Base-by-base conservation (phyloP, 2,329 filamentous ascomycete species). In the Penicillium sp. region DNA sequence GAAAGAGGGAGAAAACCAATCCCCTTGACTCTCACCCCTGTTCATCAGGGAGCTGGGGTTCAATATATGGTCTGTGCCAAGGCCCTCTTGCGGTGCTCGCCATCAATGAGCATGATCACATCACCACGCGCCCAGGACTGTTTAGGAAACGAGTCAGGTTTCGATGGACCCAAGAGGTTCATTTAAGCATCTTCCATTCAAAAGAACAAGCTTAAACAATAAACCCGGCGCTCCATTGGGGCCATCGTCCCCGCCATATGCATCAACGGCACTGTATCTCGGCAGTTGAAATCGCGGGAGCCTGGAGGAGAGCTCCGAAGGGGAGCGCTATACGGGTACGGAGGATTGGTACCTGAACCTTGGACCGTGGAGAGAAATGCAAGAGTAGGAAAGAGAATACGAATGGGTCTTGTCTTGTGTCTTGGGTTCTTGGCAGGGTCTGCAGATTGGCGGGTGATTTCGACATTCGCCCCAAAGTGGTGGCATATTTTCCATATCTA, bases 61-160 rank as follows among this genome's bases (percentile, higher is more conserved):
- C 61, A 65, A 63, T 69, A 69, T 67, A 68, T 65, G 65, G 55
- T 14, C n/a, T n/a, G 39, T 52, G 66, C 67, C 67, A 69, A 69
- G 67, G 58, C 63, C 58, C 55, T 37, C 31, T 54, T 49, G 49
- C 41, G 10, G 60, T 51, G 63, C 61, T 73, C 72, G 72, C 72
- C 67, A 75, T 75, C 62, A 61, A 55, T 58, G 60, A 60, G 55
- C 62, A 60, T 57, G 56, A 74, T 73, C 72, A 74, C 72, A 68
- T 73, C 72, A 74, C 67, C 35, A 15, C 55, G 52, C 43, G 45
- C 52, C 60, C 61, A 68, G 59, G 52, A 63, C 63, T 42, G 17
- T 62, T 62, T 64, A 31, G 56, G 58, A 63, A 60, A 48, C 45
- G 22, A 56, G 22, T 22, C 57, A 43, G 41, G 43, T 20, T 42